Evolutionary conservation across 108 stramenopile species (phyloP), one percentile per base, ranked within the genome.

Genomic region (Conticribra guillardii): DNA sequence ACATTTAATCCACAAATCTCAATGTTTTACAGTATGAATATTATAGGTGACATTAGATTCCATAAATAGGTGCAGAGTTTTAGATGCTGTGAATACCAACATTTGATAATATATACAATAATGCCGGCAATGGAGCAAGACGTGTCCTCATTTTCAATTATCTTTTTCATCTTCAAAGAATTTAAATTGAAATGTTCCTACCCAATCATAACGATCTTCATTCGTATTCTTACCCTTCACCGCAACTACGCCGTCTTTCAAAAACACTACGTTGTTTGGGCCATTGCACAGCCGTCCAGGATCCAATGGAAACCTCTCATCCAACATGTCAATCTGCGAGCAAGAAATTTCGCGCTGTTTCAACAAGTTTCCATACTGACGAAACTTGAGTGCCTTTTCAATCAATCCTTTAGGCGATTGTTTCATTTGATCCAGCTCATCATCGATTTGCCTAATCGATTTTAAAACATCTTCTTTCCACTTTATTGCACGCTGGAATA

Each of bases 141-240:
- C n/a, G n/a, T n/a, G n/a, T n/a, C n/a, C n/a, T n/a, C n/a, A n/a
- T n/a, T n/a, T n/a, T n/a, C n/a, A n/a, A n/a, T n/a, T n/a, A n/a
- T n/a, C n/a, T n/a, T n/a, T n/a, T n/a, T n/a, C n/a, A n/a, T n/a
- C n/a, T n/a, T n/a, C n/a, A 41, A 41, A 41, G 11, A 5, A 11
- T 11, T 62, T 54, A 54, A 64, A 71, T 0, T 34, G 18, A 60
- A 78, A 78, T 14, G 70, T 78, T 4, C 76, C 76, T 16, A 78
- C 63, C 76, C 76, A 72, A 50, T 78, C 69, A 57, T 78, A 78
- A 5, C 72, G 70, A 26, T 78, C 76, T 34, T 45, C 71, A 78
- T 61, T 23, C 64, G 58, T 11, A 64, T 69, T 71, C 76, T 22
- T 28, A 64, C 55, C 9, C 76, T 78, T 78, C 22, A 78, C 71